Evolutionary conservation across 805 yeast genomes (phyloP).

Genomic region (Hanseniaspora jakobsenii): DNA sequence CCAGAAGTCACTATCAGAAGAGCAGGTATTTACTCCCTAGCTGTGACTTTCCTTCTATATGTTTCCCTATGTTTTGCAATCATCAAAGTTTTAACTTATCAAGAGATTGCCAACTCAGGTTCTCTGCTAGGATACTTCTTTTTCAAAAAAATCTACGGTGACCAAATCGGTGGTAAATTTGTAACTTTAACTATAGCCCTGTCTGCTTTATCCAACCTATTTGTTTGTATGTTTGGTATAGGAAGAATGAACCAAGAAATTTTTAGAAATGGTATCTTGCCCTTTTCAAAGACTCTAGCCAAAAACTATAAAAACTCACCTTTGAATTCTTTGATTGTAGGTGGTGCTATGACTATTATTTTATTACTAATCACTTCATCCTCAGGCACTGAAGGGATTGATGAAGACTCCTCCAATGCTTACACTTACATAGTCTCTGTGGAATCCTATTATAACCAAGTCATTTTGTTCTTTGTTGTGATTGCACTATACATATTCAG

Average conservation of each 20-base stretch:
- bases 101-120: constrained; percentile 43
- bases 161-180: constrained; percentile 39
- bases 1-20: constrained; percentile 46
- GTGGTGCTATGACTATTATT: constrained; percentile 25
- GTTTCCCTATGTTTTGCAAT: constrained; percentile 45
- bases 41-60: constrained; percentile 38
- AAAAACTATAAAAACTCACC: constrained; percentile 44
- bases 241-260: constrained; percentile 56
- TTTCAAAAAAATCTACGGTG: constrained; percentile 46
- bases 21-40: constrained; percentile 47
- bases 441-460: constrained; percentile 37
- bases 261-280: constrained; percentile 51
- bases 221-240: constrained; percentile 47
- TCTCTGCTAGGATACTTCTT: constrained; percentile 48
- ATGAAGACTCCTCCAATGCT: constrained; percentile 19
- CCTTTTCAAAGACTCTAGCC: constrained; percentile 41
- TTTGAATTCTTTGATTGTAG: constrained; percentile 34
- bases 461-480: constrained; percentile 41
- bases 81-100: constrained; percentile 40
- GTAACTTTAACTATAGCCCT: constrained; percentile 47
- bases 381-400: constrained; percentile 23
- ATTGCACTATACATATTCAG: constrained; percentile 48
- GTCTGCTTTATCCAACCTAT: constrained; percentile 52
- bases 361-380: constrained; percentile 29
- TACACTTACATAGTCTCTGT: constrained; percentile 35